phyloP scores from a whole-genome alignment of 78 protist genomes.

The Dictyostelium purpureum region DNA sequence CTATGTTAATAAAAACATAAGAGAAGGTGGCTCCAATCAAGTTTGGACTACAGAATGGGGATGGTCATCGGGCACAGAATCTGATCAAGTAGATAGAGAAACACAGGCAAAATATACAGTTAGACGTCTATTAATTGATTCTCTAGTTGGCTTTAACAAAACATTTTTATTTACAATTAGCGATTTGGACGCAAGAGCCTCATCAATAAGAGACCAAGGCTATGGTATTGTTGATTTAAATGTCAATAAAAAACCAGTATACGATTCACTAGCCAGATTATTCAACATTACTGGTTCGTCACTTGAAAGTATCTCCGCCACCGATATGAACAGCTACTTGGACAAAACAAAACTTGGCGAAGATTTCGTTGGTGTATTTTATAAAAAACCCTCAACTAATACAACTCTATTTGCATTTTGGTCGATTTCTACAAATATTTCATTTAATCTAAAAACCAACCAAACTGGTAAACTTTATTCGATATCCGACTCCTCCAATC shows the following conservation, averaged over 20 bases:
- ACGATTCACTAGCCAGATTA: background rate
- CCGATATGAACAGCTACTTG: background rate
- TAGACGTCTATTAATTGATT: background rate
- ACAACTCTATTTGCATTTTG: background rate
- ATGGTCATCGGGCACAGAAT: background rate
- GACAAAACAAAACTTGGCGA: no score
- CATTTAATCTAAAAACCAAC: no score
- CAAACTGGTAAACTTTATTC: no score
- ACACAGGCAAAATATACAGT: background rate
- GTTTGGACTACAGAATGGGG: conserved; percentile 19
- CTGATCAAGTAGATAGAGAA: background rate
- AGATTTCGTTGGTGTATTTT: background rate
- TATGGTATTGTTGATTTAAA: background rate
- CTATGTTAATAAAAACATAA: background rate
- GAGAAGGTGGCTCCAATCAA: background rate
- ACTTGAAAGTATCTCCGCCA: no score
- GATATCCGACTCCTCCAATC: no score
- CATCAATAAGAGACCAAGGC: background rate
- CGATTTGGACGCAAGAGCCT: conserved; percentile 11
- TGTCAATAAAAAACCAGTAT: background rate
- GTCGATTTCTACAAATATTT: background rate
- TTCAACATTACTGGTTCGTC: background rate
- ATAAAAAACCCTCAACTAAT: background rate
- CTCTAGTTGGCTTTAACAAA: background rate
- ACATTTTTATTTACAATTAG: conserved; percentile 5